These are phyloP conservation scores for Botrytis medusae DNA, from an alignment of 2,329 filamentous ascomycete genomes.

Conservation along the genomic window DNA sequence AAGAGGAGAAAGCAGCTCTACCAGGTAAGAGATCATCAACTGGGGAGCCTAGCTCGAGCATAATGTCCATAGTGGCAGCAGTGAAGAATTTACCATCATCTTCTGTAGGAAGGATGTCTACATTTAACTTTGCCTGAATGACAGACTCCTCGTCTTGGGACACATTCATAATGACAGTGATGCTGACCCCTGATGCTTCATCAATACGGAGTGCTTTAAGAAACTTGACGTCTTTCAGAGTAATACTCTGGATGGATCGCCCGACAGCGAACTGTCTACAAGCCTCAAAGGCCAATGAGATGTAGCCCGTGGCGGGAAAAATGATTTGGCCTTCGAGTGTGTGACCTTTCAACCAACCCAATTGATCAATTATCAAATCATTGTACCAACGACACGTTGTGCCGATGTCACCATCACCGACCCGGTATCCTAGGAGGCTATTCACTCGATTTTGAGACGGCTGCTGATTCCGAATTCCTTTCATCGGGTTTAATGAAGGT, in stretches of 20 bases:
- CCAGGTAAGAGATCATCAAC: not conserved
- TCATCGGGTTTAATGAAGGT: not conserved
- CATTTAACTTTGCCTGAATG: not conserved
- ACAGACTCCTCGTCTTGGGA: not conserved
- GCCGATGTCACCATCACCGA: not conserved
- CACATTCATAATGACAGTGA: not conserved
- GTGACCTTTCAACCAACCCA: slow-evolving; percentile 49
- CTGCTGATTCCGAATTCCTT: not conserved
- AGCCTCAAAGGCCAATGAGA: slow-evolving; percentile 49
- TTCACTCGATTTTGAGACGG: not conserved
- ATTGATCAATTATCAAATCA: slow-evolving; percentile 33
- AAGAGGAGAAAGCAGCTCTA: not conserved
- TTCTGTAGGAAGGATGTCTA: not conserved
- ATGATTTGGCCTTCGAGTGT: slow-evolving; percentile 41
- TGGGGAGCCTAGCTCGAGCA: not conserved
- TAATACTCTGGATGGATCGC: not conserved
- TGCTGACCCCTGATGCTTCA: not conserved
- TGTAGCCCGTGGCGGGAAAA: slow-evolving; percentile 50
- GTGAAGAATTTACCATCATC: not conserved
- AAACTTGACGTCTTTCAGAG: not conserved
- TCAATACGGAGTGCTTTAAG: not conserved
- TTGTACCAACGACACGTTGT: slow-evolving; percentile 25
- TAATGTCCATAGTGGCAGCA: not conserved
- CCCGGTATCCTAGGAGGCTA: not conserved
- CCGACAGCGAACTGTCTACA: not conserved